Base-by-base conservation (phyloP, 257 asterid species). In the Paraleonurus japonicus region DNA sequence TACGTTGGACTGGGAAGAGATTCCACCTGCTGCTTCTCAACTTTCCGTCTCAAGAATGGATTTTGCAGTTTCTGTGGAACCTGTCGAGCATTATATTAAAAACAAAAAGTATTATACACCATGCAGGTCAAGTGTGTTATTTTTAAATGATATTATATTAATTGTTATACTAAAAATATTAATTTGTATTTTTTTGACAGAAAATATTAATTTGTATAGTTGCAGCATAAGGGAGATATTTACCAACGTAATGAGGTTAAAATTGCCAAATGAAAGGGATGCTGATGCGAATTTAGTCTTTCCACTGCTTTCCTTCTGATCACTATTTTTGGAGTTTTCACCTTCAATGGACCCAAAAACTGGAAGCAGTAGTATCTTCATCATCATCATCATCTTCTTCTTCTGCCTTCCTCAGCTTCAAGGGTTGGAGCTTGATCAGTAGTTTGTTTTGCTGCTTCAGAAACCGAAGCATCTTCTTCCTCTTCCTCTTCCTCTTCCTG, bases 201-300 rank as follows among this genome's bases (percentile, higher is more conserved):
- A 30, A 30, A 32, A 3, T 6, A 32, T 32, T 6, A 32, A 6
- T 32, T 32, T 28, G 37, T 6, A 32, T 1, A 32, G 9, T 6
- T 32, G 6, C 5, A 6, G 1, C 9, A n/a, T n/a, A n/a, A 8
- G 27, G 6, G 17, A 61, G 59, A 16, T 23, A 15, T 22, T 86
- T 74, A 93, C 99, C 72, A 76, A 71, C 12, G 93, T 73, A 61
- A 82, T 33, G 20, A 92, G 81, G 75, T 77, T 74, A 59, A 84
- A 75, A 65, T 81, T 67, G 33, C 83, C 84, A 69, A 91, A 84
- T 9, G 95, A 79, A 47, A 91, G 81, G 11, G 99, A 91, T n/a
- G 94, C 37, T 39, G 96, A 82, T 37, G 96, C 99, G 75, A 91
- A 94, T 27, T 96, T 85, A 45, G 99, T 83, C 74, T 77, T 91